Conservation (phyloP, 164 flowering plant genomes). For the Sextonia rubra region DNA sequence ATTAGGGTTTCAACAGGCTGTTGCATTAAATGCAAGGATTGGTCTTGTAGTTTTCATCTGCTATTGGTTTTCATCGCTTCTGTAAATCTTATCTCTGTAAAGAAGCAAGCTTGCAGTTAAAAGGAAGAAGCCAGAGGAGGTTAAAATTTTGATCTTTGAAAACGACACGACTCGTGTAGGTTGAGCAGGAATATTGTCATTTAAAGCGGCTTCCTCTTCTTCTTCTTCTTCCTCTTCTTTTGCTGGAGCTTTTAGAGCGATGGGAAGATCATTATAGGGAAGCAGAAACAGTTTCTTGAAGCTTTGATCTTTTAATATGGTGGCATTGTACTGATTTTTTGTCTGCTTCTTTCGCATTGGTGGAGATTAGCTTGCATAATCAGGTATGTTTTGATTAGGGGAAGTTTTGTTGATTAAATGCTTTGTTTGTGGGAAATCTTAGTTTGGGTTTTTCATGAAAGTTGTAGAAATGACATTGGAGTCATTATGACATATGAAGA, state of each 20-base stretch:
- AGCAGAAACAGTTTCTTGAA: background rate
- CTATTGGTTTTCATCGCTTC: background rate
- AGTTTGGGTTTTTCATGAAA: background rate
- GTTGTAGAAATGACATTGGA: too few species aligned
- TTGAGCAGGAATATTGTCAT: slow-evolving; percentile 3
- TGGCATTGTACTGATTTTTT: background rate
- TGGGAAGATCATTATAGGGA: too few species aligned
- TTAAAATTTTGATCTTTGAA: slow-evolving; percentile 4
- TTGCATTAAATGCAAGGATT: background rate
- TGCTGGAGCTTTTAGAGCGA: background rate
- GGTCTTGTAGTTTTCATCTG: background rate
- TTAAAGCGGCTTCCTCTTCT: background rate
- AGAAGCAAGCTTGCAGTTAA: background rate
- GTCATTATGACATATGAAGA: background rate
- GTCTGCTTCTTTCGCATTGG: background rate
- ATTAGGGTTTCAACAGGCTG: background rate
- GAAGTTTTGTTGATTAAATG: background rate
- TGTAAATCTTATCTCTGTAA: background rate
- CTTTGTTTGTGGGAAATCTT: background rate
- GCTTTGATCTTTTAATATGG: background rate
- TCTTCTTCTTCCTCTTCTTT: background rate
- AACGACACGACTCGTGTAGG: slow-evolving; percentile 2
- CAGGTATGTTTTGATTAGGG: background rate
- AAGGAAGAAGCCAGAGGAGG: background rate
- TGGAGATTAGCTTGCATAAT: background rate